Percentiles rank a stretch among this genome's conserved stretches.
phyloP scores from a whole-genome alignment of 2,329 filamentous ascomycete genomes.

The Cephalotrichum gorgonifer region DNA sequence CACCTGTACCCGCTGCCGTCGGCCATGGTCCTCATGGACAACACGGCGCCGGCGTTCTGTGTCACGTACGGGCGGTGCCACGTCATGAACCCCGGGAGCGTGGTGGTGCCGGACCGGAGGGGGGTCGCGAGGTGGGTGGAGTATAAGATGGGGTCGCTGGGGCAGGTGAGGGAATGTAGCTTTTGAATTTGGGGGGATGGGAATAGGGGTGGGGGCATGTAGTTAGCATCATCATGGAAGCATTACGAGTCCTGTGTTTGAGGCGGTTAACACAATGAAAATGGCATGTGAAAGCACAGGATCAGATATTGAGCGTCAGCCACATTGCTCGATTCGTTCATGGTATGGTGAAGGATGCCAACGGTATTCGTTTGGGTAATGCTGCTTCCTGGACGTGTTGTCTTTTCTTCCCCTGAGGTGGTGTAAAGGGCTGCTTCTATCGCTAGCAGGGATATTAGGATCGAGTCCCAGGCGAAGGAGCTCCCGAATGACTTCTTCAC shows the following conservation, averaged over 20 bases:
- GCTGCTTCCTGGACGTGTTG: too few species aligned
- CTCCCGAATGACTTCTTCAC: constrained; percentile 4
- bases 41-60: constrained; percentile 71
- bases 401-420: too few species aligned
- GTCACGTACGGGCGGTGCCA: constrained; percentile 92
- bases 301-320: too few species aligned
- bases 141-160: constrained; percentile 61
- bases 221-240: too few species aligned
- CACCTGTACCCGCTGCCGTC: constrained; percentile 85
- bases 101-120: constrained; percentile 60
- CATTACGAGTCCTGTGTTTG: too few species aligned
- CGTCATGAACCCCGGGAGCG: constrained; percentile 80
- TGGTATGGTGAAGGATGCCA: too few species aligned
- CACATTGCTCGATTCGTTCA: too few species aligned
- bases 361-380: too few species aligned
- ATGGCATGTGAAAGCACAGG: too few species aligned
- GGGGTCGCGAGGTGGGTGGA: constrained; percentile 76
- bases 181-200: constrained; percentile 28
- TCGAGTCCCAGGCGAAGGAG: constrained; percentile 2
- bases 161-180: constrained; percentile 51
- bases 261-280: too few species aligned
- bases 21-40: constrained; percentile 71
- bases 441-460: neutral
- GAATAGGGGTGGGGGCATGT: too few species aligned
- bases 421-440: constrained; percentile 6